A percentile compares a stretch with the other conserved stretches of the same genome.
Evolutionary conservation across 1,139 yeast genomes (phyloP).

Genomic region (Kodamaea anthophila): DNA sequence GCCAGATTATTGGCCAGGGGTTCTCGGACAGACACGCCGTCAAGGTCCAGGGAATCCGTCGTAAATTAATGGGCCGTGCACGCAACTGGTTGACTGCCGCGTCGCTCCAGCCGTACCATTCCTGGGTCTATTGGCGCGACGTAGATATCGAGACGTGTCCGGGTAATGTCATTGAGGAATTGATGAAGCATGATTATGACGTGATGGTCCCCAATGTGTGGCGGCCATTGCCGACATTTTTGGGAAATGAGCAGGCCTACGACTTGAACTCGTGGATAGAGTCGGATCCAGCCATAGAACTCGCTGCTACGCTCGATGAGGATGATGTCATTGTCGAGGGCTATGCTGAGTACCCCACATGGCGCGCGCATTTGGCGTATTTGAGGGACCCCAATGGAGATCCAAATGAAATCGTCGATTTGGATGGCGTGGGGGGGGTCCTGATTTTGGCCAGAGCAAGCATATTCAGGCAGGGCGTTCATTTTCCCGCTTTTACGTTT

Average conservation of each 20-base stretch:
- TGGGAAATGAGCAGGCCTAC: conserved; percentile 76
- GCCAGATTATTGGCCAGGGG: conserved; percentile 81
- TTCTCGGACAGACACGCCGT: conserved; percentile 87
- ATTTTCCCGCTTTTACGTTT: conserved; percentile 85
- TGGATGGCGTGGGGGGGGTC: conserved; percentile 91
- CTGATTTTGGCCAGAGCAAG: conserved; percentile 77
- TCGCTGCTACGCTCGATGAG: conserved; percentile 63
- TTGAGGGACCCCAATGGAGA: conserved; percentile 60
- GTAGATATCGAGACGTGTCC: conserved; percentile 85
- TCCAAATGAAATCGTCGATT: conserved; percentile 58
- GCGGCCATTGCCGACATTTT: conserved; percentile 76
- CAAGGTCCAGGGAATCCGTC: conserved; percentile 80
- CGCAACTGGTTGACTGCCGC: conserved; percentile 79
- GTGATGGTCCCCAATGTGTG: conserved; percentile 87
- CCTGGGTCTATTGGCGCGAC: conserved; percentile 95
- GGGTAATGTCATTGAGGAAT: conserved; percentile 67
- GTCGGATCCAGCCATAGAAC: conserved; percentile 59
- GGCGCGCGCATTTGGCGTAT: conserved; percentile 79
- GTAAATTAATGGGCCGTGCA: conserved; percentile 87
- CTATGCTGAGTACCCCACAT: conserved; percentile 83
- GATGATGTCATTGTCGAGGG: conserved; percentile 91
- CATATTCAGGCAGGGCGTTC: conserved; percentile 76
- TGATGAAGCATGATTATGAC: conserved; percentile 70
- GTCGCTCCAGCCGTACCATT: conserved; percentile 77
- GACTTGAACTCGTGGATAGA: conserved; percentile 90